Evolutionary conservation across 2,329 filamentous ascomycete species (phyloP), one percentile per base, ranked within the genome.

Genomic region (Botryosphaeria dothidea): DNA sequence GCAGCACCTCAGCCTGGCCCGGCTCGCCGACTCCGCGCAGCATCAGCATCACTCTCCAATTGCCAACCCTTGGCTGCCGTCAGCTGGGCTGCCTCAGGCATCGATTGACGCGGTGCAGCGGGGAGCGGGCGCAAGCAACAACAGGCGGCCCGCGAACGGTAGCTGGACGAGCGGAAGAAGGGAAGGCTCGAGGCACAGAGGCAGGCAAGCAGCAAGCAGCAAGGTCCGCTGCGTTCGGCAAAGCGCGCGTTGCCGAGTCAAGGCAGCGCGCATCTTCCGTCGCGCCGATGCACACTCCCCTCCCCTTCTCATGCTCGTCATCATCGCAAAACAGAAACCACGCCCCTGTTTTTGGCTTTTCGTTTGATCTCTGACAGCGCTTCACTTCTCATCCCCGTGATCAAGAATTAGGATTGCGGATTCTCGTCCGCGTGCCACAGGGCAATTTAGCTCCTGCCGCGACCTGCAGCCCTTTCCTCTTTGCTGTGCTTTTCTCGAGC

Each of bases 161-260:
- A 29, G 27, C 58, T 62, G 58, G 58, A 62, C 58, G 58, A 62
- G 58, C 58, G 58, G 58, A 62, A 62, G 58, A 19, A 19, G 15
- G 48, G 15, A 15, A n/a, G n/a, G n/a, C n/a, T n/a, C n/a, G 31
- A 29, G 23, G 13, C 25, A 27, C 21, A 21, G 19, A 23, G 46
- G 46, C 46, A 23, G 13, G 46, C n/a, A 31, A 23, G 11, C 7
- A 8, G 21, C 8, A 6, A 19, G n/a, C 7, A 31, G 29, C 25
- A 29, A 31, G 21, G 8, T 21, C 13, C 23, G 31, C 15, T 36
- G 54, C 56, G 41, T 60, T 60, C 56, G 56, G 56, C 56, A 60
- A 34, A 25, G 36, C 23, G 21, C 31, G n/a, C 45, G 23, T 62
- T 51, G 58, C 58, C 58, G 58, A 62, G 58, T 29, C 31, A 15